A percentile compares a stretch with the other conserved stretches of the same genome.
These are phyloP conservation scores for Penicillium fimorum DNA, from an alignment of 495 filamentous ascomycete genomes.

Conservation along the genomic window DNA sequence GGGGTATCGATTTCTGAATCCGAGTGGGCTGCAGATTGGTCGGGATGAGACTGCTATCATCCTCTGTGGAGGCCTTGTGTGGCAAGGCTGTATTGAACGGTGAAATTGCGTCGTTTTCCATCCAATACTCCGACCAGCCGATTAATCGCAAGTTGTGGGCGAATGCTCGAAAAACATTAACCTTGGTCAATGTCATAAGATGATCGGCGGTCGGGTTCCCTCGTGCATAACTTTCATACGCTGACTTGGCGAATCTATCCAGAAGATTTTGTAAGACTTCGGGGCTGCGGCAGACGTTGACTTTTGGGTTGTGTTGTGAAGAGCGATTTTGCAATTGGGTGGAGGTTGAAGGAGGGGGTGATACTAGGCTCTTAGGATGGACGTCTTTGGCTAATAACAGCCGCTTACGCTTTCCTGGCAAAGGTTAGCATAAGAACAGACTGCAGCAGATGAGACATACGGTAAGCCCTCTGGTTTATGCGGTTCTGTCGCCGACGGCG, in stretches of 20 bases:
- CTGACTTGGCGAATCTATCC: slow-evolving; percentile 26
- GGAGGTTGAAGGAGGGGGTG: slow-evolving; percentile 6
- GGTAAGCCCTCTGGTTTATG: slow-evolving; percentile 43
- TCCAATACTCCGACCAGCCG: slow-evolving; percentile 22
- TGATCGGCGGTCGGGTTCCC: slow-evolving; percentile 38
- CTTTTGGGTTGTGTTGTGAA: neutral
- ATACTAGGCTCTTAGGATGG: slow-evolving; percentile 19
- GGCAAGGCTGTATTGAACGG: slow-evolving; percentile 22
- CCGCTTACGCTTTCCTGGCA: slow-evolving; percentile 17
- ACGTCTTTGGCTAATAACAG: slow-evolving; percentile 12
- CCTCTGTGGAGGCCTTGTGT: neutral
- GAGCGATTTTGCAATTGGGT: neutral
- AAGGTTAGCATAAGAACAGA: neutral
- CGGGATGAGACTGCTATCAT: slow-evolving; percentile 27
- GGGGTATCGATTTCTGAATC: slow-evolving; percentile 39
- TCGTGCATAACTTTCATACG: slow-evolving; percentile 31
- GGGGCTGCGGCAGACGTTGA: neutral
- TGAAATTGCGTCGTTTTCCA: slow-evolving; percentile 37
- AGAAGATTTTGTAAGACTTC: slow-evolving; percentile 12
- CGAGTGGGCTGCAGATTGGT: slow-evolving; percentile 46
- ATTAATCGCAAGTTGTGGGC: slow-evolving; percentile 17
- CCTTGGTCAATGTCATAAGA: slow-evolving; percentile 41
- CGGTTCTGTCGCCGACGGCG: slow-evolving; percentile 44
- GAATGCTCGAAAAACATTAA: slow-evolving; percentile 46
- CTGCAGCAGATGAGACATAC: slow-evolving; percentile 25